Percentiles rank a stretch among this genome's conserved stretches.
Conservation (phyloP, 768 basidiomycete species). For the Cystobasidium onofrii region DNA sequence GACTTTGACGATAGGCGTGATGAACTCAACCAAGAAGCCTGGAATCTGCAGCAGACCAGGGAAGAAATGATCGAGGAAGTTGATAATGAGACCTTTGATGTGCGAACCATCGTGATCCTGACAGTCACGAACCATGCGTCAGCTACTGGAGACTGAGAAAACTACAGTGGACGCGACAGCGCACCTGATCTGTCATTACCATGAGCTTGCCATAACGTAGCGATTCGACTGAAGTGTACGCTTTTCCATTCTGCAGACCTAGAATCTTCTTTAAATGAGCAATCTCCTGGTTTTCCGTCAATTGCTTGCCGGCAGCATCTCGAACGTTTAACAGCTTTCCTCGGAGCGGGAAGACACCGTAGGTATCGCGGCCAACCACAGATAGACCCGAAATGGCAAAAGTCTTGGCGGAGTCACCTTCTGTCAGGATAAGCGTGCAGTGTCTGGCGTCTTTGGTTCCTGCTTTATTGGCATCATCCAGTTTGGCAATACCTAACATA, state of each 20-base stretch:
- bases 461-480: constrained; percentile 95
- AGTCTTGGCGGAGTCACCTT: constrained; percentile 98
- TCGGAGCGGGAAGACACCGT: constrained; percentile 93
- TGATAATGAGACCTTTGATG: constrained; percentile 98
- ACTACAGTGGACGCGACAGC: too few species aligned
- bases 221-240: constrained; percentile 60
- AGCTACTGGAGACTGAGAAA: not conserved
- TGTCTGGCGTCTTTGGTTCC: constrained; percentile 69
- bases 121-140: too few species aligned
- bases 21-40: constrained; percentile 91
- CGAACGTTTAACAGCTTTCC: constrained; percentile 96
- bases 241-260: constrained; percentile 88
- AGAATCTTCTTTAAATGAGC: constrained; percentile 97
- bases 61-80: constrained; percentile 93
- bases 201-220: constrained; percentile 89
- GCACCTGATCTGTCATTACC: constrained; percentile 99
- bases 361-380: constrained; percentile 92
- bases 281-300: constrained; percentile 97
- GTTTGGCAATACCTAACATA: constrained; percentile 79
- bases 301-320: constrained; percentile 88
- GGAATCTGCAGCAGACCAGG: constrained; percentile 85
- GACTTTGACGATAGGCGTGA: constrained; percentile 91
- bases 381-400: constrained; percentile 88
- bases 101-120: constrained; percentile 99
- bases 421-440: constrained; percentile 92